A percentile compares a stretch with the other conserved stretches of the same genome.
These are phyloP conservation scores for Sporobolomyces pararoseus DNA, from an alignment of 768 basidiomycete species.

Conservation along the genomic window DNA sequence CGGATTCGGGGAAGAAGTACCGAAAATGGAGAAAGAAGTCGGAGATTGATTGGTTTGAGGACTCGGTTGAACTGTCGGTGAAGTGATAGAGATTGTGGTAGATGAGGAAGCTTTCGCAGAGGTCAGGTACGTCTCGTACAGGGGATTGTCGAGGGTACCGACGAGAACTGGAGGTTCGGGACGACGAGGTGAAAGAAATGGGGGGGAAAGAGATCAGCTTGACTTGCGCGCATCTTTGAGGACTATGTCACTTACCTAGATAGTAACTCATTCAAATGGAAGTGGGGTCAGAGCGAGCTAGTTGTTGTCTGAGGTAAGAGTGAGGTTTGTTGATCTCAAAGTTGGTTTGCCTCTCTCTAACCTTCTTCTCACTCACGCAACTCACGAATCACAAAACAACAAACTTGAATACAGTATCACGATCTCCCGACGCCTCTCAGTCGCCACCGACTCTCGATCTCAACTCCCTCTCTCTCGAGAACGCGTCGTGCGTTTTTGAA, in stretches of 20 bases:
- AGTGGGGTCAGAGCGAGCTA: background rate
- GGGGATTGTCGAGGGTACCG: conserved; percentile 52
- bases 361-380: background rate
- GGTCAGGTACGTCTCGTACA: conserved; percentile 50
- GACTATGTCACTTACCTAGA: conserved; percentile 42
- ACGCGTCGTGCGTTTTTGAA: too few relatives aligned
- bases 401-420: background rate
- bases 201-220: background rate
- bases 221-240: too few relatives aligned
- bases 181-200: background rate
- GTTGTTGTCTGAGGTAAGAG: background rate
- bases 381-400: background rate
- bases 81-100: conserved; percentile 37
- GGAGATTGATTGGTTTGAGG: conserved; percentile 44
- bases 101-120: conserved; percentile 46
- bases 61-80: conserved; percentile 16
- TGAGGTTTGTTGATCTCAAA: background rate
- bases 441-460: background rate
- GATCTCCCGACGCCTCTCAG: background rate
- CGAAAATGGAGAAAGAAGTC: conserved; percentile 49
- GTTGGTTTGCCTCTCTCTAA: background rate
- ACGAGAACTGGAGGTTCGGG: conserved; percentile 48
- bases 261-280: conserved; percentile 49
- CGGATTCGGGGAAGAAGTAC: conserved; percentile 18
- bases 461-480: background rate